Evolutionary conservation across 345 rosid species (phyloP).

Genomic region (Conringia planisiliqua): DNA sequence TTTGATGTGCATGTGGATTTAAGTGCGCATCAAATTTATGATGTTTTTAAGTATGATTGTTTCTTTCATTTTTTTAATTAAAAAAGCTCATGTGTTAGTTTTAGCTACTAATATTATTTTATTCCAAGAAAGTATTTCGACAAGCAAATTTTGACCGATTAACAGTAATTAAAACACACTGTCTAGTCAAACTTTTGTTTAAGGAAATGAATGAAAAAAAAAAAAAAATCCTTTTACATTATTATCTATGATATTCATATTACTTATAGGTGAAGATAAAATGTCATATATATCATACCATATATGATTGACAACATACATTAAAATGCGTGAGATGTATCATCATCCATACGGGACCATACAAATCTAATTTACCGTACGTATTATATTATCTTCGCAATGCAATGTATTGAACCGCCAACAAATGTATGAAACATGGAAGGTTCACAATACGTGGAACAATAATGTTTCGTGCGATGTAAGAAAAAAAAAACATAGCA

Average conservation of each 20-base stretch:
- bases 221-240: not conserved
- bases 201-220: not conserved
- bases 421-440: slow-evolving; percentile 4
- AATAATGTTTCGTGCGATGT: not conserved
- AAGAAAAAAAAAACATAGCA: not conserved
- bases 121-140: not conserved
- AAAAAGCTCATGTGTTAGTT: no score
- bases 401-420: not conserved
- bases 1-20: no score
- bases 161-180: not conserved
- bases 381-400: not conserved
- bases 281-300: not conserved
- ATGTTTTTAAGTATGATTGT: no score
- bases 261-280: not conserved
- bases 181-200: not conserved
- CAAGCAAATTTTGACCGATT: not conserved
- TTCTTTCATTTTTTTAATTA: no score
- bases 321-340: not conserved
- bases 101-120: no score
- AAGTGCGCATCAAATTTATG: no score
- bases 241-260: not conserved
- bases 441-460: slow-evolving; percentile 3
- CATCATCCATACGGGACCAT: not conserved
- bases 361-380: not conserved
- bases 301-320: not conserved